These are phyloP conservation scores for Tetrapyrgos nigripes DNA, from an alignment of 1,284 basidiomycete genomes.

Conservation along the genomic window DNA sequence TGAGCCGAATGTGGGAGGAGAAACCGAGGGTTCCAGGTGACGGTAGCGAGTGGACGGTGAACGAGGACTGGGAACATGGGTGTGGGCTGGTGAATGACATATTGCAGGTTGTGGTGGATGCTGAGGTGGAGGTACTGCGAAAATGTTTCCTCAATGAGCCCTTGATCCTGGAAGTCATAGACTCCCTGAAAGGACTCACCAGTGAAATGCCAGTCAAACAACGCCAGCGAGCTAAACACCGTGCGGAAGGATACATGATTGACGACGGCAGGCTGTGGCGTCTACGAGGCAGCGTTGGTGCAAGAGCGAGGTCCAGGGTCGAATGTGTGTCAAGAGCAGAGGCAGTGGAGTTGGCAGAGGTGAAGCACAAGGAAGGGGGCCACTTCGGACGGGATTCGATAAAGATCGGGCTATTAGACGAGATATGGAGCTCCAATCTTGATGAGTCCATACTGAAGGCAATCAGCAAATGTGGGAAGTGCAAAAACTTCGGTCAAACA, in stretches of 20 bases:
- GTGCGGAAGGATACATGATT: constrained; percentile 34
- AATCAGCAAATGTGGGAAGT: constrained; percentile 34
- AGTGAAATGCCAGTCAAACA: too few relatives aligned
- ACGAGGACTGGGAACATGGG: not conserved
- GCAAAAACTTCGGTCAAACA: constrained; percentile 32
- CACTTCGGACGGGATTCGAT: constrained; percentile 37
- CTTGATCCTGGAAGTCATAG: too few relatives aligned
- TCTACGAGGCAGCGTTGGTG: constrained; percentile 20
- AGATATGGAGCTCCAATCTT: constrained; percentile 33
- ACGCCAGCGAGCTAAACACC: constrained; percentile 28
- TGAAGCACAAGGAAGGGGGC: constrained; percentile 27
- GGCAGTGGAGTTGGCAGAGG: constrained; percentile 13
- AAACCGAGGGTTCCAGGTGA: constrained; percentile 23
- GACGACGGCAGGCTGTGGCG: constrained; percentile 40
- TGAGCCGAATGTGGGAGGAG: constrained; percentile 11
- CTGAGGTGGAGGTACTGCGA: not conserved
- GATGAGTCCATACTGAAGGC: constrained; percentile 33
- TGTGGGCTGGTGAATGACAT: constrained; percentile 37
- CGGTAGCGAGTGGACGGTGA: constrained; percentile 38
- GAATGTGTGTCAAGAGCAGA: constrained; percentile 22
- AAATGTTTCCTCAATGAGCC: too few relatives aligned
- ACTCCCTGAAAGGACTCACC: too few relatives aligned
- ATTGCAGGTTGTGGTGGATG: constrained; percentile 16
- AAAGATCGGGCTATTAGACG: constrained; percentile 32
- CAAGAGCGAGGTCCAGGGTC: constrained; percentile 19